Evolutionary conservation across 352 stramenopile genomes (phyloP).

Genomic region (Phytophthora pisi): DNA sequence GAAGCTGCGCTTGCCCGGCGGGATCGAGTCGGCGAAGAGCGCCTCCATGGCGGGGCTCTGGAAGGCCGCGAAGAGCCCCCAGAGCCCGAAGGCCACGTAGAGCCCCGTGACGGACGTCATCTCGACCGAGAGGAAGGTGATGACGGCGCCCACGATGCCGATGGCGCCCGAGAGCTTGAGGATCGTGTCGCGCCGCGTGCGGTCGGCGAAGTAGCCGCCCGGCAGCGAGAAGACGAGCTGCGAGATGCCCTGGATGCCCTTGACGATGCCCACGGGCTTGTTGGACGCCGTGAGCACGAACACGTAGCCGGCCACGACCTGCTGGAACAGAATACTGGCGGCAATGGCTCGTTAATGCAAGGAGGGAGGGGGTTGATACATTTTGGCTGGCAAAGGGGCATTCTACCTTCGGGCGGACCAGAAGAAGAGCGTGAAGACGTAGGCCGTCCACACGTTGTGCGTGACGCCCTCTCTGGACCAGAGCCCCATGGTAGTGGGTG

Average conservation of each 20-base stretch:
- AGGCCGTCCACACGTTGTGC: constrained; percentile 72
- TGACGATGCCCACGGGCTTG: constrained; percentile 80
- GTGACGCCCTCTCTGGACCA: constrained; percentile 27
- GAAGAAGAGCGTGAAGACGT: constrained; percentile 80
- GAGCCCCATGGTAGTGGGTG: constrained; percentile 20
- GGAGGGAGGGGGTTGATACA: background rate
- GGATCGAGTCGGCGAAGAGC: constrained; percentile 79
- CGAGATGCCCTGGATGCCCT: constrained; percentile 82
- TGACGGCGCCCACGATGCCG: constrained; percentile 46
- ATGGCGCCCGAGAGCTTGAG: constrained; percentile 64
- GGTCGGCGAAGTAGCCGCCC: constrained; percentile 71
- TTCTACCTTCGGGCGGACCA: constrained; percentile 64
- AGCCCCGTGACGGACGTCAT: constrained; percentile 47
- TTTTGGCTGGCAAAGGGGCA: background rate
- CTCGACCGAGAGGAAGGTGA: constrained; percentile 68
- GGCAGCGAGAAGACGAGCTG: constrained; percentile 78
- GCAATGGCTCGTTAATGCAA: background rate
- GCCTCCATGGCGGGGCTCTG: constrained; percentile 75
- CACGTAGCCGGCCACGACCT: constrained; percentile 78
- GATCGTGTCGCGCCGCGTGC: constrained; percentile 69
- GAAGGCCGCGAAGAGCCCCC: constrained; percentile 72
- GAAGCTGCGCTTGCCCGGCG: constrained; percentile 64
- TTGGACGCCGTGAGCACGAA: constrained; percentile 80
- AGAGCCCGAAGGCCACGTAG: constrained; percentile 71
- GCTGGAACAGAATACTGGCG: constrained; percentile 75